Conservation (phyloP, 495 filamentous ascomycete species). For the Neurospora sp. region DNA sequence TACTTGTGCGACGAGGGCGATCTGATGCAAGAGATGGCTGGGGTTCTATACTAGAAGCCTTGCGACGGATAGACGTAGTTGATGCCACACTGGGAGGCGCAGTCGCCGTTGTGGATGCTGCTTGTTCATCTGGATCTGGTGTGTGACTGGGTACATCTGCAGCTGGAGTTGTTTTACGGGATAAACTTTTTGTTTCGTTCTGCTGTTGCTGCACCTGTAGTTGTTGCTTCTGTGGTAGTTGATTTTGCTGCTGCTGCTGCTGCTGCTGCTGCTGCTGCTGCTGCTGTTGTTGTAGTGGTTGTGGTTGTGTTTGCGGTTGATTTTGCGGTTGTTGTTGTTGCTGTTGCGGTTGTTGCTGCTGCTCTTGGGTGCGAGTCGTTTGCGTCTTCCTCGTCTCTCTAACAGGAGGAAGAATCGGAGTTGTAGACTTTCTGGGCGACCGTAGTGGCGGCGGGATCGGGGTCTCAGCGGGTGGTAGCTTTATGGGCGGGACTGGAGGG, state of each 20-base stretch:
- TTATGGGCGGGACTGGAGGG: slow-evolving; percentile 10
- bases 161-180: neutral
- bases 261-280: slow-evolving; percentile 8
- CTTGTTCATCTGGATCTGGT: neutral
- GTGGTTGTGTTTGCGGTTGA: slow-evolving; percentile 18
- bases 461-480: slow-evolving; percentile 20
- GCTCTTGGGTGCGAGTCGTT: slow-evolving; percentile 18
- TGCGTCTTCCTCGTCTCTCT: slow-evolving; percentile 29
- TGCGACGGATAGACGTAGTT: slow-evolving; percentile 31
- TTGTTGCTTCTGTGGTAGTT: slow-evolving; percentile 7
- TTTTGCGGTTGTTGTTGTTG: neutral
- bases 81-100: slow-evolving; percentile 4
- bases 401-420: slow-evolving; percentile 41
- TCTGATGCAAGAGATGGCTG: slow-evolving; percentile 35
- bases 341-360: slow-evolving; percentile 6
- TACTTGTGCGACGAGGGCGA: slow-evolving; percentile 45
- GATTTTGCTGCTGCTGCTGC: neutral
- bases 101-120: neutral
- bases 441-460: slow-evolving; percentile 21
- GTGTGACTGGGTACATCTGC: neutral
- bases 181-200: neutral
- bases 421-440: slow-evolving; percentile 40
- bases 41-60: slow-evolving; percentile 41
- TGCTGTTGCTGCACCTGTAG: slow-evolving; percentile 5
- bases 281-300: slow-evolving; percentile 14